These are phyloP conservation scores for Suillus weaverae DNA, from an alignment of 768 basidiomycete genomes.

Conservation along the genomic window DNA sequence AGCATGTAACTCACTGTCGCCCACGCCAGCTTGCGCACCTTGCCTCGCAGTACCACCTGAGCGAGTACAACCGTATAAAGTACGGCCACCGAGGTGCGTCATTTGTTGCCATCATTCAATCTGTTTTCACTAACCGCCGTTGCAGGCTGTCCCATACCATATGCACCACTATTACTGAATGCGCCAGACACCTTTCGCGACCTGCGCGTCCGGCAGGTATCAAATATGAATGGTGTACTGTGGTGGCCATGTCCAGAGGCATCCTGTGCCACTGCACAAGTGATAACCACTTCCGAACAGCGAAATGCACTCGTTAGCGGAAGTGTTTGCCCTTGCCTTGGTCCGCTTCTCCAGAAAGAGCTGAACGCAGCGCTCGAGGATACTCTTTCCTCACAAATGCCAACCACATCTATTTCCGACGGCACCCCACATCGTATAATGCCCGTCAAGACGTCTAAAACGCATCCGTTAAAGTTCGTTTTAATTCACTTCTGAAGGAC, in stretches of 20 bases:
- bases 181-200: constrained; percentile 57
- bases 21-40: constrained; percentile 47
- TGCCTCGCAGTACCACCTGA: constrained; percentile 73
- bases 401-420: constrained; percentile 8
- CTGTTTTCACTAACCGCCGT: not conserved
- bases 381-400: constrained; percentile 33
- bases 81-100: constrained; percentile 48
- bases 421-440: not conserved
- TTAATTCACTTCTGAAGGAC: not conserved
- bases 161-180: constrained; percentile 63
- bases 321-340: not conserved
- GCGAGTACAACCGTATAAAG: constrained; percentile 70
- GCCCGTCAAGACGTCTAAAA: constrained; percentile 66
- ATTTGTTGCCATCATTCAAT: not conserved
- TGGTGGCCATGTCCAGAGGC: constrained; percentile 48
- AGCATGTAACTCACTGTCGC: not conserved
- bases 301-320: constrained; percentile 24
- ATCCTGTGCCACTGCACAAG: not conserved
- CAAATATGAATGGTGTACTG: constrained; percentile 34
- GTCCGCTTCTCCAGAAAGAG: constrained; percentile 44
- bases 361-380: constrained; percentile 56
- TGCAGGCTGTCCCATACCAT: constrained; percentile 56
- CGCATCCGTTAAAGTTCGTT: constrained; percentile 82
- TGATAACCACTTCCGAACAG: constrained; percentile 24
- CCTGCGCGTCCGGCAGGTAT: constrained; percentile 52